Conservation (phyloP, 805 yeast genomes). For the Sugiyamaella americana region DNA sequence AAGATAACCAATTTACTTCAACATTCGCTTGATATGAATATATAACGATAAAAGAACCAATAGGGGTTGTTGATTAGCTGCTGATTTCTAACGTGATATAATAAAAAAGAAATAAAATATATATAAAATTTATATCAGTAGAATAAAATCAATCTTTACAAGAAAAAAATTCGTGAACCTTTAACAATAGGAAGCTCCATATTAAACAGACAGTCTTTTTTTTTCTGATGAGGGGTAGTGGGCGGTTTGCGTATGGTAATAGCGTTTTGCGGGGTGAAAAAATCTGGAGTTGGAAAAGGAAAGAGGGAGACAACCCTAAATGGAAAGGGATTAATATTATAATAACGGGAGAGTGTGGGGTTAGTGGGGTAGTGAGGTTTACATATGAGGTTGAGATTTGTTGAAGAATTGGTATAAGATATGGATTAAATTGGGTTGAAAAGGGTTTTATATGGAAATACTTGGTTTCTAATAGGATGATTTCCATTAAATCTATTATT, state of each 20-base stretch:
- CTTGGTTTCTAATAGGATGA: no score
- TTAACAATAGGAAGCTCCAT: neutral
- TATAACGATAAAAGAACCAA: neutral
- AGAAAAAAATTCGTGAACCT: neutral
- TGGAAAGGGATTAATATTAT: neutral
- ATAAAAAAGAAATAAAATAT: no score
- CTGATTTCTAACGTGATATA: neutral
- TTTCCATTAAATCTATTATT: no score
- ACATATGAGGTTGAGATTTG: no score
- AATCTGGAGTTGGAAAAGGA: neutral
- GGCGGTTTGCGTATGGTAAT: neutral
- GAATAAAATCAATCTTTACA: neutral
- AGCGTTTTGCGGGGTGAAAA: neutral
- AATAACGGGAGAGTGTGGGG: neutral
- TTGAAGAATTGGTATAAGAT: no score
- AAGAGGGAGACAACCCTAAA: neutral
- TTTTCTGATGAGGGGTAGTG: neutral
- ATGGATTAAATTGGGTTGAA: no score
- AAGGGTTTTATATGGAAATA: no score
- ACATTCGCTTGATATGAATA: neutral
- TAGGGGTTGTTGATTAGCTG: neutral
- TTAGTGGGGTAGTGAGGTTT: no score
- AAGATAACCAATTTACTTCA: neutral
- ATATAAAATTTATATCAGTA: no score
- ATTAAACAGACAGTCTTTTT: no score